Base-by-base conservation (phyloP, 352 stramenopile genomes). In the Chrysophaeum taylorii region DNA sequence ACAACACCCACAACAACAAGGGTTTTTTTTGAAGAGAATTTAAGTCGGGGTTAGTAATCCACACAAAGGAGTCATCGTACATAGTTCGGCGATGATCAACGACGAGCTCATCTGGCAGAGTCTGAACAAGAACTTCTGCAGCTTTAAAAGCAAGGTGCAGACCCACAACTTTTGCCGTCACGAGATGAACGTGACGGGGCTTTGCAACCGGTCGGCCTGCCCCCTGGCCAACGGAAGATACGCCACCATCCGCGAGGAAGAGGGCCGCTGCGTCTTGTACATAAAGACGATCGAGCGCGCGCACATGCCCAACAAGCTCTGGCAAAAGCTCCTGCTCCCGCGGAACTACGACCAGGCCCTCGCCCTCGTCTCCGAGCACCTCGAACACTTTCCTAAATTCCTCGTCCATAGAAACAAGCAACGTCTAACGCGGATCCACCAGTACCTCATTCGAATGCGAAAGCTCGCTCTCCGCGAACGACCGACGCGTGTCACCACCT, bases 71-170 rank as follows among this genome's bases (percentile, higher is more conserved):
- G n/a, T n/a, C n/a, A n/a, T n/a, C n/a, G n/a, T n/a, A n/a, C n/a
- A n/a, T n/a, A n/a, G n/a, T n/a, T 45, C 39, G 39, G 9, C 21
- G 12, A 45, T 45, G 57, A 66, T 66, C 57, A 66, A 84, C 77
- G 95, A 98, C 81, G 94, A 99, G 85, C 87, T 99, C 54, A 98
- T 99, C 76, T 99, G 95, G 95, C 80, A 94, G 73, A 87, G 98
- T 64, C 97, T 99, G 78, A 97, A 96, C 74, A 89, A 97, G 78
- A 87, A 97, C 79, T 98, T 98, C 79, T 99, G 95, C 85, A 97
- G 92, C 48, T 98, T 96, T 84, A 98, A 98, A 87, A 93, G 85
- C 74, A 97, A 87, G 52, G 85, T 79, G 80, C 87, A 91, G 82
- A 92, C 87, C 84, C 79, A 74, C 33, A 77, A 92, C 79, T 98